Evolutionary conservation across 345 rosid genomes (phyloP).

Genomic region (Gossypium stocksii): DNA sequence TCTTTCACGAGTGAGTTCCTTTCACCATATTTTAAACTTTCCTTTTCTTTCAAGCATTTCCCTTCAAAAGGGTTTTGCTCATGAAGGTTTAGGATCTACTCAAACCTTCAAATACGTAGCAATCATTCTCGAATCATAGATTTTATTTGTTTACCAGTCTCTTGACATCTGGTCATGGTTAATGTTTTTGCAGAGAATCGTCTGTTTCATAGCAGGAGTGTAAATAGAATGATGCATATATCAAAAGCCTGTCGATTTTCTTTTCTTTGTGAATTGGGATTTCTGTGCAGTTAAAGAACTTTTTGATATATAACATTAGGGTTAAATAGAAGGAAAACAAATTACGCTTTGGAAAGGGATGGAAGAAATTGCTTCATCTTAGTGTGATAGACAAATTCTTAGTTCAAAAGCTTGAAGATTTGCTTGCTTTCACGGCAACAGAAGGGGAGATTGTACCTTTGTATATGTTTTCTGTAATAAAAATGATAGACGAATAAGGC

Average conservation of each 20-base stretch:
- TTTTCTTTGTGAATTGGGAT: too few relatives aligned
- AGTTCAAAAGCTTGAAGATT: neutral
- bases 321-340: too few relatives aligned
- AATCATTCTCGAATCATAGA: neutral
- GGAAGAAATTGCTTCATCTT: too few relatives aligned
- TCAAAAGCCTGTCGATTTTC: too few relatives aligned
- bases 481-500: too few relatives aligned
- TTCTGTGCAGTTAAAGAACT: too few relatives aligned
- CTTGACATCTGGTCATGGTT: neutral
- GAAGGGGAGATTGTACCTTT: neutral
- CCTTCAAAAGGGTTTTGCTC: too few relatives aligned
- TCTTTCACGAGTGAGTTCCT: conserved; percentile 34
- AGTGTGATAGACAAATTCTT: neutral
- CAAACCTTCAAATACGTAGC: neutral
- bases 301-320: too few relatives aligned
- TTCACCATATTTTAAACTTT: neutral
- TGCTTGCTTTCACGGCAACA: neutral
- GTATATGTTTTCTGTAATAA: too few relatives aligned
- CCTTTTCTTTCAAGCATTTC: too few relatives aligned
- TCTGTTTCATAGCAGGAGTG: conserved; percentile 16
- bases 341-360: too few relatives aligned
- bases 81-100: too few relatives aligned
- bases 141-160: neutral
- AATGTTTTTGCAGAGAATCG: conserved; percentile 24
- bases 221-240: conserved; percentile 22